Base-by-base conservation (phyloP, 805 yeast genomes). In the Yarrowia sp. region DNA sequence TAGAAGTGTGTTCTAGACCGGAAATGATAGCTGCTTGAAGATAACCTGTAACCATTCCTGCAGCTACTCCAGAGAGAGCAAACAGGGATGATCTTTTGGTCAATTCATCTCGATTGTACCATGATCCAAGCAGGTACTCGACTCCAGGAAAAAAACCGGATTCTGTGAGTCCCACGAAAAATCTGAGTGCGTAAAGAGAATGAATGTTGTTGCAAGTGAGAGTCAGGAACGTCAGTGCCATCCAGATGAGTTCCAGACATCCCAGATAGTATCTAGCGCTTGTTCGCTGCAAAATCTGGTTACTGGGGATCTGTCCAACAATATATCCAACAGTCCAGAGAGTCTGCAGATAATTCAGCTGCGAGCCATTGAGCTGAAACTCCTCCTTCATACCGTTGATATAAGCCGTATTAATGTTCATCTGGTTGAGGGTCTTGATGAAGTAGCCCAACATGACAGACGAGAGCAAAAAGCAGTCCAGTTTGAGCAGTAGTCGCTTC, bases 351-450 rank as follows among this genome's bases (percentile, higher is more conserved):
- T 78, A 77, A 69, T 83, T 82, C 68, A 78, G 79, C 66, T 83
- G 82, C 65, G 78, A 79, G 18, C 74, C 77, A 43, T 71, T 68
- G 79, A 81, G 77, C 18, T 71, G 65, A 65, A 77, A 79, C 68
- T 77, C 73, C 68, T 81, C 83, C 64, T 76, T 74, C 84, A 79
- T 75, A 8, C 84, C 84, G 67, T 79, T 80, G 42, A 81, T 76
- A 68, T 80, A 81, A 1, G 84, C 83, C 1, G 80, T 80, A 14
- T 78, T 74, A 32, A 81, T 70, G 68, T 81, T 81, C 41, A 70
- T 71, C 68, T 75, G 80, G 68, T 80, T 77, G 67, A 81, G 72
- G 39, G 76, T 78, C 71, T 81, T 81, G 68, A 79, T 77, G 69
- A 80, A 81, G 69, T 80, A 81, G 1, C 83, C 83, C 55, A 78